Base-by-base conservation (phyloP, 2,329 filamentous ascomycete species). In the Monilinia fructicola region DNA sequence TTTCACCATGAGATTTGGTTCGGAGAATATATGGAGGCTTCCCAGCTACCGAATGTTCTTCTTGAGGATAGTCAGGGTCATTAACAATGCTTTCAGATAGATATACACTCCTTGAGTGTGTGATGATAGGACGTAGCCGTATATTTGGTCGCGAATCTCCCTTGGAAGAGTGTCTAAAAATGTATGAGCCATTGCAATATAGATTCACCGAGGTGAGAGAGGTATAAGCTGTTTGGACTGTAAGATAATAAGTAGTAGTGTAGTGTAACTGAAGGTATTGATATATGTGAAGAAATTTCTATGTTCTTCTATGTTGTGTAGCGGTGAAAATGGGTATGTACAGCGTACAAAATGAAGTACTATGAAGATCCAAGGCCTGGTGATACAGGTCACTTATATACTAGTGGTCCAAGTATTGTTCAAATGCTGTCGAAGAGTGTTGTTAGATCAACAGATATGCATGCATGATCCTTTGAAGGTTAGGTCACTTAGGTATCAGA, bases 61-160 rank as follows among this genome's bases (percentile, higher is more conserved):
- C 55, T 42, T 53, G 26, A 10, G 59, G 42, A 35, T 54, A 42
- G 3, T 65, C 60, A n/a, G 61, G 54, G 23, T 65, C 52, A 56
- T 48, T 61, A 21, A 54, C 4, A 38, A 62, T 48, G n/a, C 40
- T 59, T 31, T 58, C 54, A 18, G 48, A 59, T 38, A 66, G 23
- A 28, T 48, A 62, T 46, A 66, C 38, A 38, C 26, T 31, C 12
- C 56, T 62, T 26, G 56, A 54, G 14, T 52, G 58, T 52, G 58
- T n/a, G 65, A 64, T 31, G 65, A 55, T 42, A 67, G 14, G 28
- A 67, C 65, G 16, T 67, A 67, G 16, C 44, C 65, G 35, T 67
- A 67, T 61, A 67, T 64, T 52, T 67, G 65, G 52, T 67, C 65
- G n/a, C 58, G 65, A 56, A 67, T 63, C 52, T 67, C 65, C 44